Base-by-base conservation (phyloP, 2,329 filamentous ascomycete species). In the Diaporthe australafricana region DNA sequence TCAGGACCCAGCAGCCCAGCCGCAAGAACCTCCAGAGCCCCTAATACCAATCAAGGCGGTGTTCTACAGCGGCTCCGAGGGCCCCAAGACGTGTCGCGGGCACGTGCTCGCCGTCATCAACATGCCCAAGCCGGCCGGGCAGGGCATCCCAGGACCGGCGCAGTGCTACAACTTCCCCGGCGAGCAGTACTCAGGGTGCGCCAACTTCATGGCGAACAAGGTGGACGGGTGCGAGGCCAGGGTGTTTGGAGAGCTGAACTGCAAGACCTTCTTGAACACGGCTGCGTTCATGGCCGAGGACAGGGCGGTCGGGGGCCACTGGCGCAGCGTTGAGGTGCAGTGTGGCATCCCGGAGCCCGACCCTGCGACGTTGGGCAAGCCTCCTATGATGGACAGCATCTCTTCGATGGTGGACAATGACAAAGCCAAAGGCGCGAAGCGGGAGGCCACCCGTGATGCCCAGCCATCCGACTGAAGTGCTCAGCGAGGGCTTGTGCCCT, bases 21-120 rank as follows among this genome's bases (percentile, higher is more conserved):
- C 83, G 60, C 83, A 83, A 12, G 60, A 50, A 0, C 60, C 60
- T 0, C 45, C 60, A 6, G 82, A 81, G 25, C 80, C 83, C 1
- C 78, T 83, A 30, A 80, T 89, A 25, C 83, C 84, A 38, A 87
- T 88, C 75, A 84, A 83, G 0, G 81, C 87, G 42, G 84, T 84
- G 3, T 82, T 89, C 65, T 83, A 80, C 76, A 79, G 78, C 38
- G 78, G 79, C 17, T 73, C 79, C 17, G 81, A 80, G 12, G 81
- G 82, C 0, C 79, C 81, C 3, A 81, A 80, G 47, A 70, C 76
- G 48, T 83, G 82, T 63, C 81, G 81, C 50, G 82, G 82, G 14
- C 70, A 66, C 35, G 74, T 76, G 12, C 73, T 82, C 14, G 70
- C 79, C 27, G 70, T 70, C 3, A 72, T 84, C 48, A 68, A 71